Conservation (phyloP, 2,329 filamentous ascomycete species). For the Ophiostoma quercus region DNA sequence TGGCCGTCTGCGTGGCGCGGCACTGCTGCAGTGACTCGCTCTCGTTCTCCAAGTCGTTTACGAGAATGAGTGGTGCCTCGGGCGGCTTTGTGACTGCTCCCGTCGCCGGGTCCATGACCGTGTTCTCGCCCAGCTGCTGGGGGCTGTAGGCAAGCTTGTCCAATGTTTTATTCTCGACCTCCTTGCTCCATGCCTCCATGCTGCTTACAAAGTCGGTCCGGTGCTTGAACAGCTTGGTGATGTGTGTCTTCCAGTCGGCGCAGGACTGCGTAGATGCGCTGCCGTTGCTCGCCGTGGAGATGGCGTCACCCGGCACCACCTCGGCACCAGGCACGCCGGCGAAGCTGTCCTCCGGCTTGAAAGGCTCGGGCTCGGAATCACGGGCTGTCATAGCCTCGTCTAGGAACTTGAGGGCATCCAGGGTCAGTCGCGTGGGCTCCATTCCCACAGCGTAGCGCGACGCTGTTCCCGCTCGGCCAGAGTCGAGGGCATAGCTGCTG, state of each 20-base stretch:
- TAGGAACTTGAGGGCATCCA: neutral
- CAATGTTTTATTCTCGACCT: neutral
- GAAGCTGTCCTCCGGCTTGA: neutral
- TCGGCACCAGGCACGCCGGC: neutral
- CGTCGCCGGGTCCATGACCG: slow-evolving; percentile 10
- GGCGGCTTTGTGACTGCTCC: neutral
- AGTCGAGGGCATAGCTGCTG: neutral
- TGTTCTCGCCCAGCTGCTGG: neutral
- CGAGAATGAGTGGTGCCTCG: neutral
- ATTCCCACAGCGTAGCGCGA: neutral
- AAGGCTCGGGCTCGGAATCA: neutral
- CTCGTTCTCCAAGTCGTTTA: neutral
- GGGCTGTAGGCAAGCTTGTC: neutral
- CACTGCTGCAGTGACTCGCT: neutral
- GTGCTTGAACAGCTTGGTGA: neutral
- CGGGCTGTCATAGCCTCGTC: neutral
- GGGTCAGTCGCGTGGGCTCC: neutral
- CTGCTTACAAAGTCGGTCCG: neutral
- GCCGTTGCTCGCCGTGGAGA: neutral
- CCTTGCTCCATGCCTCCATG: neutral
- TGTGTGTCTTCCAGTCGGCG: neutral
- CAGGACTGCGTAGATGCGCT: neutral
- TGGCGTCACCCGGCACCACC: neutral
- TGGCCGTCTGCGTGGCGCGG: slow-evolving; percentile 18
- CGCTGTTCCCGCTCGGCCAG: neutral